Base-by-base conservation (phyloP, 2,329 filamentous ascomycete species). In the Cadophora sp. region DNA sequence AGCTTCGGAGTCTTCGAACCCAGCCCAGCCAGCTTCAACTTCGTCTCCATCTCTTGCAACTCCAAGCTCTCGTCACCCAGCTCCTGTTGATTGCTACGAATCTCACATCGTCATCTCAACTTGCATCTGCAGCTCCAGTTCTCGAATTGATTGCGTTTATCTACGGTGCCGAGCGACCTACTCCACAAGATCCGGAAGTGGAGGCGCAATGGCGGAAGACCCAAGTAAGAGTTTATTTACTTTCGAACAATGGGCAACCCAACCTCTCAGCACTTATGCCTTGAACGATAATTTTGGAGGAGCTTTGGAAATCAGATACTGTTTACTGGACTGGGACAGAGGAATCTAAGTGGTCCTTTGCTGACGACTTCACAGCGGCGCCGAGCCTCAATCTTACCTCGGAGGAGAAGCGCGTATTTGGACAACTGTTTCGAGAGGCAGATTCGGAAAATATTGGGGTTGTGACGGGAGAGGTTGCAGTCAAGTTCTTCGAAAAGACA, bases 401-500 rank as follows among this genome's bases (percentile, higher is more conserved):
- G 59, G 94, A 98, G 73, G 96, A 99, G 86, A 97, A 97, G 83
- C 91, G 93, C 79, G 88, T 92, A 67, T 99, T 96, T 80, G 93
- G 91, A 74, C 93, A 96, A 80, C 89, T 99, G 70, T 97, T 99
- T 82, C 89, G 92, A 79, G 91, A 94, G 75, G 96, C 96, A 72
- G 96, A 99, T 80, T 91, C 91, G 67, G 96, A 97, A 74, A 91
- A 88, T 78, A 90, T 97, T 66, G 94, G 94, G 65, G 94, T 98
- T 71, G 93, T 99, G 41, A 97, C 96, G 20, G 96, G 96, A 80
- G 96, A 99, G 80, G 87, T 96, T 69, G 96, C 96, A 67, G 94
- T 99, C 79, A 93, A 94, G 79, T 98, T 99, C 84, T 99, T 99
- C 78, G 94, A 98, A 81, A 96, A 96, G 84, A 98, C 96, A 55